Evolutionary conservation across 371 early-diverging fungal genomes (phyloP).

Genomic region (Zychaea mexicana): DNA sequence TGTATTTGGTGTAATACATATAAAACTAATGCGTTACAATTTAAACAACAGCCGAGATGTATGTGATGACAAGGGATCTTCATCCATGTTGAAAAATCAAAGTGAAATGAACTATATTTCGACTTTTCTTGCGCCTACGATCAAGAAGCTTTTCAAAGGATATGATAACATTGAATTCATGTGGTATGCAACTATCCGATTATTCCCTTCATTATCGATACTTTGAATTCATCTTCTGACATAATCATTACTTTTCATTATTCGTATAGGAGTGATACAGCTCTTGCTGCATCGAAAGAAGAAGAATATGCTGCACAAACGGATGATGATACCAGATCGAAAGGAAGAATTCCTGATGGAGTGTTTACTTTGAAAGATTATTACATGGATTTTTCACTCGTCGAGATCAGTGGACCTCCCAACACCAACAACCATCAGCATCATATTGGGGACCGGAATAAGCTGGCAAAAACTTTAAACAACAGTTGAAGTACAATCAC

Average conservation of each 20-base stretch:
- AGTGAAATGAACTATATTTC: neutral
- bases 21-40: neutral
- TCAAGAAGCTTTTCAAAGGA: conserved; percentile 3
- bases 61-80: neutral
- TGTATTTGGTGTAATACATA: neutral
- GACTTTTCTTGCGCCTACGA: neutral
- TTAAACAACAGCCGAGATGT: neutral
- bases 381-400: neutral
- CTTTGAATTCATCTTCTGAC: neutral
- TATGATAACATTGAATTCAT: neutral
- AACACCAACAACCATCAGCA: neutral
- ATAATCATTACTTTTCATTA: neutral
- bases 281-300: neutral
- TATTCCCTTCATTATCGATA: neutral
- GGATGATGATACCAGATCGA: neutral
- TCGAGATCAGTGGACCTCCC: neutral
- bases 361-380: neutral
- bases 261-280: neutral
- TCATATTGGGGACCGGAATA: neutral
- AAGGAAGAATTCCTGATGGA: neutral
- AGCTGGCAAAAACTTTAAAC: neutral
- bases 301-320: neutral
- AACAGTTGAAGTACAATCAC: neutral
- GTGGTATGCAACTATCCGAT: neutral
- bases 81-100: neutral